Evolutionary conservation across 768 basidiomycete genomes (phyloP).

Genomic region (Psilocybe cubensis): DNA sequence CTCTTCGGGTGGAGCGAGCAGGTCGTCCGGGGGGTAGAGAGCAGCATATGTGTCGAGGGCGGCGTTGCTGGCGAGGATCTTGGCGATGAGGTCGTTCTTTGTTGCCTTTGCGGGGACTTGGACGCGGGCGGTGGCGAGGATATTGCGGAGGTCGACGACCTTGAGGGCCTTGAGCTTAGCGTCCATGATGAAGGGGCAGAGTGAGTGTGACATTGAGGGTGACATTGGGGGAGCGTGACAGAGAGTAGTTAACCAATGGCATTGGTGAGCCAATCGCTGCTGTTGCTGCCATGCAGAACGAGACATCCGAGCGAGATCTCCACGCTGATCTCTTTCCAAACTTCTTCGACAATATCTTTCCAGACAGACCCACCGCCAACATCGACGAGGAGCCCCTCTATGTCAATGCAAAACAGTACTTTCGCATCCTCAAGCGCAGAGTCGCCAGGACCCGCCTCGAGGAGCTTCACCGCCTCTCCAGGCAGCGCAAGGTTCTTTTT

Average conservation of each 20-base stretch:
- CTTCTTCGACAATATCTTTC: constrained; percentile 33
- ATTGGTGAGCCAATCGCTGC: constrained; percentile 24
- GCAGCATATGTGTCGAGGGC: constrained; percentile 55
- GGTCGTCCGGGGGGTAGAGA: constrained; percentile 37
- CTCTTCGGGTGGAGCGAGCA: constrained; percentile 40
- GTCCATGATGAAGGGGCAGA: constrained; percentile 34
- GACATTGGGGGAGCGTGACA: too few relatives aligned
- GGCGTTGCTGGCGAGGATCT: constrained; percentile 53
- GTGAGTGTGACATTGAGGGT: constrained; percentile 24
- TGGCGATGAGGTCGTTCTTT: constrained; percentile 69
- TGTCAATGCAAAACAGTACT: constrained; percentile 99
- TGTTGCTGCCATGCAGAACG: constrained; percentile 30
- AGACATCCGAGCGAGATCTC: constrained; percentile 23
- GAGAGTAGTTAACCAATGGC: constrained; percentile 27
- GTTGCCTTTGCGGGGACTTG: constrained; percentile 57
- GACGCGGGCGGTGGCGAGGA: constrained; percentile 56
- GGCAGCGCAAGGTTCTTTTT: constrained; percentile 81
- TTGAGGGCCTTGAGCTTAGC: constrained; percentile 62
- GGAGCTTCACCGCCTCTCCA: constrained; percentile 90
- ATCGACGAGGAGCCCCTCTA: constrained; percentile 97
- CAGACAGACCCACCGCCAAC: constrained; percentile 28
- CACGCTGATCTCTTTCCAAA: constrained; percentile 30
- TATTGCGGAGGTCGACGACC: constrained; percentile 69
- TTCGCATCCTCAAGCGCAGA: constrained; percentile 95
- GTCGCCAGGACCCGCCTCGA: constrained; percentile 90